Evolutionary conservation across 139 green algal species (phyloP), one percentile per base, ranked within the genome.

Genomic region (Coccomyxa sp.): DNA sequence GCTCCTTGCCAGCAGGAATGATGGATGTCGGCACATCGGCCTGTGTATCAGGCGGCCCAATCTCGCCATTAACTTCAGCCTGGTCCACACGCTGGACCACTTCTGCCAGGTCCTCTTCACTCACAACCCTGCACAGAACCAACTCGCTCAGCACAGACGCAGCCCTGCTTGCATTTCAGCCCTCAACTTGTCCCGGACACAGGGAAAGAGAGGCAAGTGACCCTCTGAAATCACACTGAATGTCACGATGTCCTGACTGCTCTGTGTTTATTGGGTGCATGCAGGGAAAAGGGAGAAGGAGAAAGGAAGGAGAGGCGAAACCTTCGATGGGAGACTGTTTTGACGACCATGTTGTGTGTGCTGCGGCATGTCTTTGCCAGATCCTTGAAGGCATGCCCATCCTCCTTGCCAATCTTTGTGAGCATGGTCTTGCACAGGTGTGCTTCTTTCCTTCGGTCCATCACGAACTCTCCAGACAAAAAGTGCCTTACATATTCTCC

Each of bases 401-500:
- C 88, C 28, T 85, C 86, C 1, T 67, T n/a, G 0, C 59, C 91
- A 78, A 97, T 90, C 66, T 77, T 79, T 28, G 88, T 85, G 68
- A 94, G 81, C 81, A 96, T 84, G 21, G 91, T 89, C 87, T 95
- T 95, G 77, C 83, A 86, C 25, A 98, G 88, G 1, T 90, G 89
- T 17, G 92, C 92, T 81, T 98, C 95, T 30, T 90, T 91, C 80
- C 92, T 89, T 30, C 92, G 89, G 38, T 92, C 89, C 21, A 89
- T 79, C 32, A 93, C 81, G 18, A 85, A 81, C 28, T 88, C 85
- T 16, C 66, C 81, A 27, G 76, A 75, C 58, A 95, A 83, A 83
- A 96, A 97, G 85, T 97, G 91, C 23, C 91, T 76, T 30, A 94
- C 82, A 79, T 94, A 94, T 90, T 97, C 93, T 51, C 93, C 92